These are phyloP conservation scores for Boletus huronensis DNA, from an alignment of 768 basidiomycete genomes.

Conservation along the genomic window DNA sequence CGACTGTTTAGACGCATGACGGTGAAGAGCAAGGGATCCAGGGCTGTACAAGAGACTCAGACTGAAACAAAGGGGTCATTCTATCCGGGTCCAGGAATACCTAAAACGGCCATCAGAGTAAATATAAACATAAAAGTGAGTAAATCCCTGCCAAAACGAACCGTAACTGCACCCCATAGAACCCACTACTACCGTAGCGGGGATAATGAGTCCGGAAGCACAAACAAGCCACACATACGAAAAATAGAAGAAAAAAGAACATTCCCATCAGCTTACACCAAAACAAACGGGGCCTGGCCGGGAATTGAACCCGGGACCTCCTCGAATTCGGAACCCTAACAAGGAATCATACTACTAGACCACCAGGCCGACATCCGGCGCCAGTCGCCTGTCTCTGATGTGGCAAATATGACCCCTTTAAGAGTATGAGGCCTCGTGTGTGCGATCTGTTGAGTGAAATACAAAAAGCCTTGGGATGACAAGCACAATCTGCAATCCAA, in stretches of 20 bases:
- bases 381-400: neutral
- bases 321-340: conserved; percentile 51
- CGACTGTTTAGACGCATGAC: no score
- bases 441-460: no score
- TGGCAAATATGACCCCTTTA: neutral
- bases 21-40: no score
- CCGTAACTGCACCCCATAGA: no score
- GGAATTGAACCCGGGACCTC: conserved; percentile 90
- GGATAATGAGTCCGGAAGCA: conserved; percentile 11
- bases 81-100: no score
- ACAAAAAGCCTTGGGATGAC: neutral
- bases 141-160: no score
- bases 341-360: conserved; percentile 68
- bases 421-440: neutral
- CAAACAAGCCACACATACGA: neutral
- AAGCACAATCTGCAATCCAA: neutral
- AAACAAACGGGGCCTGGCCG: conserved; percentile 54
- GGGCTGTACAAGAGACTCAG: no score
- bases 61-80: no score
- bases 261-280: conserved; percentile 1
- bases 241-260: neutral
- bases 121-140: no score
- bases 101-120: no score
- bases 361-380: conserved; percentile 43
- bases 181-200: no score